Evolutionary conservation across 2,329 filamentous ascomycete genomes (phyloP), one percentile per base, ranked within the genome.

Genomic region (Claviceps fusiformis): DNA sequence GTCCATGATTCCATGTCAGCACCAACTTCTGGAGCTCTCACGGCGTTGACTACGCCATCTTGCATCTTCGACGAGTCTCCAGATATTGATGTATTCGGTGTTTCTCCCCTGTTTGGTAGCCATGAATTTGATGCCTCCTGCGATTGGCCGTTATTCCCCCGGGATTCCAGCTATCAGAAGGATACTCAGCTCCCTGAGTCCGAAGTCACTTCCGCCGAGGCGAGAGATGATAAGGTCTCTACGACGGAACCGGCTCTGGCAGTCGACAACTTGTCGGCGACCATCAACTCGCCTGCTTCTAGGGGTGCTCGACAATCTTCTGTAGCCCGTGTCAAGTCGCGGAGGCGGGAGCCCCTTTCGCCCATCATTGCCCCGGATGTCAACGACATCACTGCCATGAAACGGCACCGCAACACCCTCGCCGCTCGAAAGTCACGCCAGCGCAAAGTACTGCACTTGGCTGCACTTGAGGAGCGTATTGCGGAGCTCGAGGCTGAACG

Each of bases 391-490:
- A 69, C 86, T n/a, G 89, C 89, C 24, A 81, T 91, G 77, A 96
- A 96, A 83, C 87, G 92, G 68, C 91, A 90, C 52, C 86, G 90
- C 62, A 97, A 96, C 70, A 95, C 90, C 9, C 80, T 95, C 68
- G 92, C 92, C 19, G 92, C 92, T 63, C 89, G 92, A 61, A 95
- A 95, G 74, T 95, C 90, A 57, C 85, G 92, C 53, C 85, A 89
- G 65, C 85, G 89, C 61, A 95, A 95, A 75, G 83, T 88, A 56
- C 78, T 86, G 67, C 81, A 85, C 62, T 77, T 92, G 58, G 83
- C 87, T 55, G 81, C 83, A 56, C 76, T 95, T 49, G 87, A 95
- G 73, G 78, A 79, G 44, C 77, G 81, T 64, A 90, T 95, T 64
- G 77, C 75, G 19, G 82, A 86, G 66, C 73, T 92, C 33, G 77